A percentile compares a stretch with the other conserved stretches of the same genome.
These are phyloP conservation scores for Xenoacremonium recifei DNA, from an alignment of 2,329 filamentous ascomycete genomes.

Conservation along the genomic window DNA sequence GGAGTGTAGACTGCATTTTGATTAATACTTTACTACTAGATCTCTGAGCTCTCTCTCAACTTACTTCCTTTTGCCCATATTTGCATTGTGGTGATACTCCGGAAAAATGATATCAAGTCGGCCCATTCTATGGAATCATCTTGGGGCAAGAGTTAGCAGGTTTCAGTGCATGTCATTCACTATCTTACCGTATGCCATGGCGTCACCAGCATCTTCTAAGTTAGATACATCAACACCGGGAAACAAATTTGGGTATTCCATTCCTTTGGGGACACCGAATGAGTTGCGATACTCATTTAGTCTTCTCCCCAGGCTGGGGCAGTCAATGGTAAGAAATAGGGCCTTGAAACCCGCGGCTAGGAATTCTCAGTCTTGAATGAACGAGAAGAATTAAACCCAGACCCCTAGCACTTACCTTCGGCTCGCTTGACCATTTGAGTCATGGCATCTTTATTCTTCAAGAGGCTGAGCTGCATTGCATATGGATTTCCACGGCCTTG, in stretches of 20 bases:
- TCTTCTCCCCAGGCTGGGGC: conserved; percentile 47
- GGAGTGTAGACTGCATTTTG: conserved; percentile 32
- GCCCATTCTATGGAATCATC: too few species aligned
- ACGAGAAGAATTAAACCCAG: too few species aligned
- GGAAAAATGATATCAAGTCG: conserved; percentile 6
- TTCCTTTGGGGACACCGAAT: conserved; percentile 48
- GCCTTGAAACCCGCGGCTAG: conserved; percentile 42
- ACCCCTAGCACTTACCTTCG: conserved; percentile 19
- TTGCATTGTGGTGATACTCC: conserved; percentile 9
- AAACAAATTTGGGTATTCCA: conserved; percentile 28
- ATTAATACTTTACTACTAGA: too few species aligned
- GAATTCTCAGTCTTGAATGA: too few species aligned
- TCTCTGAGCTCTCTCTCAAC: too few species aligned
- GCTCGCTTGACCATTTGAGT: conserved; percentile 19
- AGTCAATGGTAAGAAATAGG: conserved; percentile 59
- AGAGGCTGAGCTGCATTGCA: conserved; percentile 22
- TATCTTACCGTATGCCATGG: too few species aligned
- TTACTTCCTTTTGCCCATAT: conserved; percentile 13
- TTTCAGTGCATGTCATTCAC: too few species aligned
- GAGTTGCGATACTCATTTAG: conserved; percentile 47
- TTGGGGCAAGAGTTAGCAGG: too few species aligned
- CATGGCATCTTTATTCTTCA: conserved; percentile 18
- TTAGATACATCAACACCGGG: too few species aligned
- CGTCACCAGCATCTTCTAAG: too few species aligned
- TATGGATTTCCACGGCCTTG: conserved; percentile 20